A percentile compares a stretch with the other conserved stretches of the same genome.
Conservation (phyloP, 2,329 filamentous ascomycete species). For the Hymenoscyphus occultus region DNA sequence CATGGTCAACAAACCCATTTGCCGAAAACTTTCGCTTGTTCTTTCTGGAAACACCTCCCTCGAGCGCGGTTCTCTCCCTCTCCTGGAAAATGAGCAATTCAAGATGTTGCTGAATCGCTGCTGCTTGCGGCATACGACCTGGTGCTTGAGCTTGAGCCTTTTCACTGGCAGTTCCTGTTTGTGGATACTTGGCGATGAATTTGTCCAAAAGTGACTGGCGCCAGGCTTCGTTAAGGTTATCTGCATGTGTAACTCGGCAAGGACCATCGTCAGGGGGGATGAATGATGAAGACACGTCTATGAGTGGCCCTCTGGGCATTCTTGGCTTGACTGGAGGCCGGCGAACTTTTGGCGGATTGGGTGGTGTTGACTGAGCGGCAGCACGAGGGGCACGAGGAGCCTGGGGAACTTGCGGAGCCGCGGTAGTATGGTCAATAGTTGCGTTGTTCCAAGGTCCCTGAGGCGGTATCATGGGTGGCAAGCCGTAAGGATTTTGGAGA, state of each 20-base stretch:
- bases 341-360: background rate
- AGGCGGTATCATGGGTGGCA: conserved; percentile 3
- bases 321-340: conserved; percentile 10
- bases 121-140: conserved; percentile 19
- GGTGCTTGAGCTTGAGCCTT: conserved; percentile 15
- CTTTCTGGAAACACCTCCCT: conserved; percentile 1
- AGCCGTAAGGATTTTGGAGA: conserved; percentile 6
- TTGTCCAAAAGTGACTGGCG: conserved; percentile 26
- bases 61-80: conserved; percentile 26
- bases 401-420: conserved; percentile 1
- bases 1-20: background rate
- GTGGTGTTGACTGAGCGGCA: background rate
- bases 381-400: background rate
- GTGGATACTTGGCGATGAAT: conserved; percentile 34
- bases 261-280: conserved; percentile 20
- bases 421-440: background rate
- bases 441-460: conserved; percentile 1
- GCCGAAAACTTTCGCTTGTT: background rate
- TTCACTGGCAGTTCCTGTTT: conserved; percentile 29
- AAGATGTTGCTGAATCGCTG: conserved; percentile 31
- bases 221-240: conserved; percentile 23
- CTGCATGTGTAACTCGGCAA: conserved; percentile 25
- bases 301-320: conserved; percentile 8
- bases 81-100: conserved; percentile 28
- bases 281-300: conserved; percentile 9